phyloP scores from a whole-genome alignment of 2,329 filamentous ascomycete species.

The Acrodontium crateriforme region DNA sequence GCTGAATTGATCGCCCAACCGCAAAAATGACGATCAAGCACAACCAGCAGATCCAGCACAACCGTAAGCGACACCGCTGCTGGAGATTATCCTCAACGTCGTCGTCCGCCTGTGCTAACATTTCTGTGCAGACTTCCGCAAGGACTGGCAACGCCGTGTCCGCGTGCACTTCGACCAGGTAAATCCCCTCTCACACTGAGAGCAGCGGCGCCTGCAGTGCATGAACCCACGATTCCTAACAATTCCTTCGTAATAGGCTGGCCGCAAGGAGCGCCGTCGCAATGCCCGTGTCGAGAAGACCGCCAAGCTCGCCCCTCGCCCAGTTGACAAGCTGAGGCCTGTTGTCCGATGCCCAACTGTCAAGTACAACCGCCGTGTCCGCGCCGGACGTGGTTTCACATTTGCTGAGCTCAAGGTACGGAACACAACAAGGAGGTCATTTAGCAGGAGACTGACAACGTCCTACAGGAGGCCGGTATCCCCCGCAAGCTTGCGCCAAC shows the following conservation, averaged over 20 bases:
- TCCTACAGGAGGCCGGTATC: constrained; percentile 73
- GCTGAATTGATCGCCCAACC: too few species aligned
- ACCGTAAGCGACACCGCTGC: constrained; percentile 37
- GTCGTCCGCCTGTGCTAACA: constrained; percentile 18
- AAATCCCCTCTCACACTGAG: constrained; percentile 43
- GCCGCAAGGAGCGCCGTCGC: constrained; percentile 87
- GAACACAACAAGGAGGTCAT: not conserved
- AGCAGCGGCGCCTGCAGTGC: constrained; percentile 38
- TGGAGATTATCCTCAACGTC: constrained; percentile 5
- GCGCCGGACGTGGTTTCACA: constrained; percentile 94
- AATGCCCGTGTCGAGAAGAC: constrained; percentile 89
- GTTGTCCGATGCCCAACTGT: constrained; percentile 94
- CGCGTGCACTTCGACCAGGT: constrained; percentile 99
- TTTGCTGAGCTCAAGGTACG: constrained; percentile 93
- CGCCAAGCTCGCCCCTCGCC: constrained; percentile 85
- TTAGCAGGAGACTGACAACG: constrained; percentile 7
- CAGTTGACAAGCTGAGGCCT: constrained; percentile 91
- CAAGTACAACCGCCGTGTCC: constrained; percentile 96
- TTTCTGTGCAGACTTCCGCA: constrained; percentile 71
- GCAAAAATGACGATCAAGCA: constrained; percentile 76
- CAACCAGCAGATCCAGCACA: constrained; percentile 97
- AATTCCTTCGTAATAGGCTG: constrained; percentile 49
- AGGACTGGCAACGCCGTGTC: constrained; percentile 99
- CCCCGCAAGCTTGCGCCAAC: constrained; percentile 87
- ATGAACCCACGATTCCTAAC: too few species aligned